These are phyloP conservation scores for Curvularia spicifera DNA, from an alignment of 2,329 filamentous ascomycete genomes.

Conservation along the genomic window DNA sequence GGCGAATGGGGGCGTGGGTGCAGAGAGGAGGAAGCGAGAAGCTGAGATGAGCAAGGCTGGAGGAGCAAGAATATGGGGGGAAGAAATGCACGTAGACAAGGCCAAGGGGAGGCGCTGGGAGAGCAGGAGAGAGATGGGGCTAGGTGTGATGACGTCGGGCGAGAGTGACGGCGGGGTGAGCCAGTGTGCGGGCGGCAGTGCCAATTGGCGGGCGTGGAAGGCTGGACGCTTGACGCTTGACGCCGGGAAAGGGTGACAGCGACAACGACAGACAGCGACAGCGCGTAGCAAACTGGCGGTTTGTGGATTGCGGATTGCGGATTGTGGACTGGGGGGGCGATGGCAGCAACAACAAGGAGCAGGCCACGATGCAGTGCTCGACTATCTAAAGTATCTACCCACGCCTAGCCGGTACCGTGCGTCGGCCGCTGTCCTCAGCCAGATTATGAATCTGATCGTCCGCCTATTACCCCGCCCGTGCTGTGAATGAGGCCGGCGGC, in stretches of 20 bases:
- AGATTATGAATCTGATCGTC: too few relatives aligned
- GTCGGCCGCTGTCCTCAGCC: background rate
- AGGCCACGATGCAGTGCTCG: background rate
- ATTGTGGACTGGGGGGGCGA: background rate
- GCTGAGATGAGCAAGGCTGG: constrained; percentile 12
- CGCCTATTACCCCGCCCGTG: too few relatives aligned
- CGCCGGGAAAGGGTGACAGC: background rate
- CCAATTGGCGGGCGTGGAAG: constrained; percentile 13
- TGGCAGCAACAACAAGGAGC: constrained; percentile 1
- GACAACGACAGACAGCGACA: background rate
- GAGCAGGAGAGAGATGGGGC: constrained; percentile 2
- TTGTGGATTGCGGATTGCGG: background rate
- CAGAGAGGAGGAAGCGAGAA: constrained; percentile 8
- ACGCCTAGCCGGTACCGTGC: background rate
- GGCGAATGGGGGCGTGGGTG: constrained; percentile 17
- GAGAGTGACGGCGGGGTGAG: constrained; percentile 11
- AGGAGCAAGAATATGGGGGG: constrained; percentile 10
- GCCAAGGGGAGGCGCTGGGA: constrained; percentile 11
- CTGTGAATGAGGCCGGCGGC: background rate
- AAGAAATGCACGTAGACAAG: constrained; percentile 7
- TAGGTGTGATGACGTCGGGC: constrained; percentile 21
- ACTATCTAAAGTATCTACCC: background rate
- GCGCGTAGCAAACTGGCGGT: background rate
- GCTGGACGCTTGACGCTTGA: constrained; percentile 11
- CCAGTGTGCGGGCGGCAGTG: constrained; percentile 11